phyloP scores from a whole-genome alignment of 805 yeast genomes.

The Cyberlindnera americana region DNA sequence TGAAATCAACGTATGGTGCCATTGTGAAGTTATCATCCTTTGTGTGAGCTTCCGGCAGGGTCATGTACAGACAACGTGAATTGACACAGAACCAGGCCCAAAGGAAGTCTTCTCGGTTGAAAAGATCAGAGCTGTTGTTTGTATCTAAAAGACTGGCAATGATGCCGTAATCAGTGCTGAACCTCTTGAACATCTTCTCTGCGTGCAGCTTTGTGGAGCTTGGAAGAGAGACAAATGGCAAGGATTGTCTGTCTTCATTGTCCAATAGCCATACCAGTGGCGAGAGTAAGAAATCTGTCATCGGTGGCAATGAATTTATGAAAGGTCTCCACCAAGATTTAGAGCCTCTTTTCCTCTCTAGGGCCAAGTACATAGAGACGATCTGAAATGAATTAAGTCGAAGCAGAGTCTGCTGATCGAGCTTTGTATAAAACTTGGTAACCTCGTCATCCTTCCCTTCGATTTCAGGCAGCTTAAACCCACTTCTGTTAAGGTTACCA shows the following conservation, averaged over 20 bases:
- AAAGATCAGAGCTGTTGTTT: constrained; percentile 13
- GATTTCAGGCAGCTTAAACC: constrained; percentile 6
- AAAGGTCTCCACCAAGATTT: constrained; percentile 68
- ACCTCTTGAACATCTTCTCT: constrained; percentile 38
- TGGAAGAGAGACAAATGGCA: constrained; percentile 41
- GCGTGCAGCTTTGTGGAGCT: constrained; percentile 37
- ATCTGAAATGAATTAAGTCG: constrained; percentile 58
- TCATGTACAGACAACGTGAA: constrained; percentile 85
- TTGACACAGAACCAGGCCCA: constrained; percentile 88
- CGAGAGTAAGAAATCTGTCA: constrained; percentile 46
- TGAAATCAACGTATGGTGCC: constrained; percentile 88
- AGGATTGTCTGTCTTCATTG: constrained; percentile 18
- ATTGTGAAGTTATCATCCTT: constrained; percentile 71
- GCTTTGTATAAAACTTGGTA: constrained; percentile 13
- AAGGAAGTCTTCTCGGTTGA: constrained; percentile 33
- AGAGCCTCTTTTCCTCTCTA: constrained; percentile 39
- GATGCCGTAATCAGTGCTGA: constrained; percentile 41
- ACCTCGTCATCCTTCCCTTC: constrained; percentile 12
- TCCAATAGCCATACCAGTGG: constrained; percentile 63
- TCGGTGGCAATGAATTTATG: constrained; percentile 57
- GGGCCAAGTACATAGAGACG: constrained; percentile 44
- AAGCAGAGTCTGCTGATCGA: constrained; percentile 32
- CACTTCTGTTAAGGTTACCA: not conserved
- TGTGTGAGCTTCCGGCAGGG: constrained; percentile 50
- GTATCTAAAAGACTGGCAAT: too few relatives aligned